Base-by-base conservation (phyloP, 2,329 filamentous ascomycete species). In the Aureobasidium lini region DNA sequence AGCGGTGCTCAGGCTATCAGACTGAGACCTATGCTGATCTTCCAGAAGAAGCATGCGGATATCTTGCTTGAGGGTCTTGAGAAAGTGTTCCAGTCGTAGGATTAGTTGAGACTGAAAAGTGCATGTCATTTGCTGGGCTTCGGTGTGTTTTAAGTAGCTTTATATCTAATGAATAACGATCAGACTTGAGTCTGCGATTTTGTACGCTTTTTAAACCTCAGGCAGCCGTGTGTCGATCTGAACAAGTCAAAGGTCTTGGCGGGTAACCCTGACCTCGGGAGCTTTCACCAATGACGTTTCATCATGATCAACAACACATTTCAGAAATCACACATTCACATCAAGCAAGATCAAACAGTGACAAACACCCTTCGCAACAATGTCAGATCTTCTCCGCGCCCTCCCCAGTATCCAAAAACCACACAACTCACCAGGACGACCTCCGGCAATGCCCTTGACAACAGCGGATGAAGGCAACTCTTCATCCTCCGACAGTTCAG, bases 31-130 rank as follows among this genome's bases (percentile, higher is more conserved):
- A 95, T 95, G 90, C 76, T 95, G 67, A 85, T 91, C 68, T 93
- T 95, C 79, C 88, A 95, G 82, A 82, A 89, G 80, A 83, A 87
- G 70, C 92, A 96, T 75, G 91, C 87, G 23, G 88, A 95, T 75
- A 84, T 95, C 60, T 76, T 95, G 66, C 74, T 94, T 40, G 66
- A 68, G 65, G 67, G 69, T n/a, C 50, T 66, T 43, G 50, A 61
- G 40, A 62, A 50, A 50, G 57, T 60, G 4, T 62, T 64, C 23
- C 36, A 16, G 4, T 52, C 48, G 3, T 52, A 40, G 13, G 11
- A 4, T n/a, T 16, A 28, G 47, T 18, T 3, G 15, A 48, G 28
- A 11, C 10, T 6, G 7, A n/a, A 28, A 15, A 34, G 9, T 32
- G 16, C 4, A 1, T 44, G 23, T 15, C 3, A 4, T 47, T 6